Percentiles rank a stretch among this genome's conserved stretches.
phyloP scores from a whole-genome alignment of 2,329 filamentous ascomycete species.

The Trichophaea hybrida region DNA sequence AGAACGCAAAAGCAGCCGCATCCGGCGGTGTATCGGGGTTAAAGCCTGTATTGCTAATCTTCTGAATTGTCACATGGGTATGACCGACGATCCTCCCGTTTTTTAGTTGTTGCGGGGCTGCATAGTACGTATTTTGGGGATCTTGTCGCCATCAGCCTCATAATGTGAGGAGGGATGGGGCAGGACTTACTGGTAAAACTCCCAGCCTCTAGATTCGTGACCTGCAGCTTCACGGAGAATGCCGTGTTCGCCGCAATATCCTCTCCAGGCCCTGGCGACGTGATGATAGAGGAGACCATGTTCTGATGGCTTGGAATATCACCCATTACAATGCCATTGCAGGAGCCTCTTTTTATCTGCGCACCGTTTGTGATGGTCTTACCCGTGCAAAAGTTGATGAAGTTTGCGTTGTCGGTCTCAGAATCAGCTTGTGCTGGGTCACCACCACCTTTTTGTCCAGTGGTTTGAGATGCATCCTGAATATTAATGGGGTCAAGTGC shows the following conservation, averaged over 20 bases:
- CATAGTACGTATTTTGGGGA: constrained; percentile 41
- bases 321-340: constrained; percentile 46
- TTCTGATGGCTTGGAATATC: constrained; percentile 38
- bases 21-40: constrained; percentile 31
- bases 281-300: constrained; percentile 44
- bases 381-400: constrained; percentile 46
- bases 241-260: constrained; percentile 32
- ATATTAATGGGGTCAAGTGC: constrained; percentile 32
- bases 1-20: constrained; percentile 38
- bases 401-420: constrained; percentile 39
- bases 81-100: constrained; percentile 35
- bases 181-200: constrained; percentile 35
- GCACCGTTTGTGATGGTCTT: constrained; percentile 42
- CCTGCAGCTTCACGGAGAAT: constrained; percentile 39
- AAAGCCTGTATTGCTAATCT: constrained; percentile 29
- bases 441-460: constrained; percentile 32
- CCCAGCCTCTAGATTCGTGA: constrained; percentile 39
- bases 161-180: neutral
- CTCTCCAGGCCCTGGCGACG: constrained; percentile 34
- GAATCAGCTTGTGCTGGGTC: constrained; percentile 33
- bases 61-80: constrained; percentile 41
- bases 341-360: constrained; percentile 39
- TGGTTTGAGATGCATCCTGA: constrained; percentile 33
- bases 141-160: constrained; percentile 26
- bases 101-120: constrained; percentile 39